These are phyloP conservation scores for Monilinia polystroma DNA, from an alignment of 2,329 filamentous ascomycete genomes.

Conservation along the genomic window DNA sequence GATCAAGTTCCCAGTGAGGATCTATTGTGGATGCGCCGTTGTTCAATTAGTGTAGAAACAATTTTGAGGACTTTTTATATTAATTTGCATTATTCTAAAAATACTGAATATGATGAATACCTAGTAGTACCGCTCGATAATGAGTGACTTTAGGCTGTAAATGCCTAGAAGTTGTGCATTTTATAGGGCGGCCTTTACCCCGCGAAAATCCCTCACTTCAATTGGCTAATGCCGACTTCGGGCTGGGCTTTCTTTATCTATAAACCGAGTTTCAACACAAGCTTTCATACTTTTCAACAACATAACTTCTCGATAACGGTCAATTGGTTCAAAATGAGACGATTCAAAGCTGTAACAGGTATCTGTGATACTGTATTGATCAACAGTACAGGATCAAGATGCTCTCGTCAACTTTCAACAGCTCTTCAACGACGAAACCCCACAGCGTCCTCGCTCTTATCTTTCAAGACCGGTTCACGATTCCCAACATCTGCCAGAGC, in stretches of 20 bases:
- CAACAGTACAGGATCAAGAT: slow-evolving; percentile 25
- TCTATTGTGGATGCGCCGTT: slow-evolving; percentile 24
- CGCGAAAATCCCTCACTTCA: slow-evolving; percentile 5
- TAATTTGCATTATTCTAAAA: not conserved
- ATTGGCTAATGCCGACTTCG: slow-evolving; percentile 11
- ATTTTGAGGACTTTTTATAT: slow-evolving; percentile 10
- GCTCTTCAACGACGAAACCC: slow-evolving; percentile 28
- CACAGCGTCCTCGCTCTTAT: slow-evolving; percentile 16
- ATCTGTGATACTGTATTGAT: slow-evolving; percentile 28
- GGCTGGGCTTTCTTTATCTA: slow-evolving; percentile 1
- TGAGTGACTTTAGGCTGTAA: not conserved
- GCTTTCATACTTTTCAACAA: slow-evolving; percentile 21
- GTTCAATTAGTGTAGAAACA: slow-evolving; percentile 33
- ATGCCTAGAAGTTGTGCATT: not conserved
- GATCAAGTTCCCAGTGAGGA: slow-evolving; percentile 8
- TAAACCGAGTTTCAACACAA: slow-evolving; percentile 23
- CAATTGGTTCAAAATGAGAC: slow-evolving; percentile 38
- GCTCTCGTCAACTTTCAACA: slow-evolving; percentile 34
- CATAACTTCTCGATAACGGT: slow-evolving; percentile 19
- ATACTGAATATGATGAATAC: not conserved
- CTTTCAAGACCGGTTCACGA: slow-evolving; percentile 19
- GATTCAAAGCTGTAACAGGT: slow-evolving; percentile 33
- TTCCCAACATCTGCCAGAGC: slow-evolving; percentile 12
- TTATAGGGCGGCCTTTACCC: not conserved
- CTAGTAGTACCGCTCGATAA: no score